A percentile compares a stretch with the other conserved stretches of the same genome.
These are phyloP conservation scores for Sugiyamaella qingdaonensis DNA, from an alignment of 805 yeast species.

Conservation along the genomic window DNA sequence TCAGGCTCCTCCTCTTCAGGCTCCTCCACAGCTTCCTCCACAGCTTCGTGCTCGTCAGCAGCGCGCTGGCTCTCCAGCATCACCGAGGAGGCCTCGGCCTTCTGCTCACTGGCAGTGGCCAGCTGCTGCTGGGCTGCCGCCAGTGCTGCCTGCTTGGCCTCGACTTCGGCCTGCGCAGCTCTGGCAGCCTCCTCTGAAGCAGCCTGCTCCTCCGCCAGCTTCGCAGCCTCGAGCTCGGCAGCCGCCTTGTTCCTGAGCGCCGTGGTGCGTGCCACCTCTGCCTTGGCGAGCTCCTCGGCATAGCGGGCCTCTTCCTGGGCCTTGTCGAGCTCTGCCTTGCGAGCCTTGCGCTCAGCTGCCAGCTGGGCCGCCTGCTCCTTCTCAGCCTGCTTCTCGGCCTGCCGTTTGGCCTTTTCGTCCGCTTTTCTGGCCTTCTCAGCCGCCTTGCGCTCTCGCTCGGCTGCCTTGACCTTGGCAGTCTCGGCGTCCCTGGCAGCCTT, in stretches of 20 bases:
- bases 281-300: slow-evolving; percentile 26
- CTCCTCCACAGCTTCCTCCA: slow-evolving; percentile 40
- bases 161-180: slow-evolving; percentile 12
- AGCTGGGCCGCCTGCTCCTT: slow-evolving; percentile 24
- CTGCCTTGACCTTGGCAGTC: slow-evolving; percentile 21
- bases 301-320: slow-evolving; percentile 25
- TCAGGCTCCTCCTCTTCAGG: slow-evolving; percentile 26
- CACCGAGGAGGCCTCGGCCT: slow-evolving; percentile 4
- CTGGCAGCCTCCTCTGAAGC: slow-evolving; percentile 17
- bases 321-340: slow-evolving; percentile 17
- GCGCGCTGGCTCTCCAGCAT: slow-evolving; percentile 9
- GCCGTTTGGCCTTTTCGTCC: slow-evolving; percentile 21
- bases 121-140: slow-evolving; percentile 21
- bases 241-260: slow-evolving; percentile 22
- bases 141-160: slow-evolving; percentile 15
- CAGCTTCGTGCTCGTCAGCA: slow-evolving; percentile 12
- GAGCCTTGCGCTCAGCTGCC: slow-evolving; percentile 15
- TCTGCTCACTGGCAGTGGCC: slow-evolving; percentile 21
- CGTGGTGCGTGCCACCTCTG: slow-evolving; percentile 22
- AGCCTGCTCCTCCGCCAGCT: slow-evolving; percentile 18
- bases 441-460: slow-evolving; percentile 22
- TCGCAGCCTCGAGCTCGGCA: slow-evolving; percentile 24
- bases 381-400: slow-evolving; percentile 20
- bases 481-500: slow-evolving; percentile 12
- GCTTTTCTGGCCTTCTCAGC: slow-evolving; percentile 21